phyloP scores from a whole-genome alignment of 352 stramenopile species.

The Pythium aquatile region DNA sequence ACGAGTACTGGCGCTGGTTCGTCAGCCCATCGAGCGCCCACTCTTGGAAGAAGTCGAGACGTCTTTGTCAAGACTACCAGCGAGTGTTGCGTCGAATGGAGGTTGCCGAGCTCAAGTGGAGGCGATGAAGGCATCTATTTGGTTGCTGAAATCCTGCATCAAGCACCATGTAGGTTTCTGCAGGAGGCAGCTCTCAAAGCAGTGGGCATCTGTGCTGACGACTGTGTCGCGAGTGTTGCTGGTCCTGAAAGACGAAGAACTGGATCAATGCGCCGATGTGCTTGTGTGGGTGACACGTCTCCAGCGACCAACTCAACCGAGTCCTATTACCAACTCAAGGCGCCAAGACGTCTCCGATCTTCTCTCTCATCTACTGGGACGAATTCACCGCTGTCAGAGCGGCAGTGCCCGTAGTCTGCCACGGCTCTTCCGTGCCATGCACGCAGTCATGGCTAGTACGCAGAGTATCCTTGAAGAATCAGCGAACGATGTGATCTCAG shows the following conservation, averaged over 20 bases:
- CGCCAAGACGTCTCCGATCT: neutral
- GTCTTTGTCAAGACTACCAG: neutral
- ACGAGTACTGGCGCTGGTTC: neutral
- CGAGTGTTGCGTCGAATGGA: too few relatives aligned
- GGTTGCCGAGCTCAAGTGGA: neutral
- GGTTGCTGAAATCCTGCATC: constrained; percentile 6
- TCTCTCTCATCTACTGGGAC: neutral
- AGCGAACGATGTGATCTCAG: neutral
- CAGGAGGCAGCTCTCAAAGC: neutral
- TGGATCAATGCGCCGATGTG: neutral
- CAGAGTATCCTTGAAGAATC: neutral
- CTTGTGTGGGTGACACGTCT: neutral
- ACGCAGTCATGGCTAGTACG: neutral
- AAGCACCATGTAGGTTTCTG: constrained; percentile 17
- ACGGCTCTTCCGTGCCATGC: neutral
- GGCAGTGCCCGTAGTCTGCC: neutral
- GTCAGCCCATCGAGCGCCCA: neutral
- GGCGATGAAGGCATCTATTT: neutral
- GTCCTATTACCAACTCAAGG: too few relatives aligned
- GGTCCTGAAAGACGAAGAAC: neutral
- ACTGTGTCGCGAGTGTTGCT: neutral
- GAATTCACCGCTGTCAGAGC: neutral
- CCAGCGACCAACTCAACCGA: neutral
- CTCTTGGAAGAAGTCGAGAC: neutral
- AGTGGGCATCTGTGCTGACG: neutral